Evolutionary conservation across 2,329 filamentous ascomycete genomes (phyloP).

Genomic region (Aspergillus hortae): DNA sequence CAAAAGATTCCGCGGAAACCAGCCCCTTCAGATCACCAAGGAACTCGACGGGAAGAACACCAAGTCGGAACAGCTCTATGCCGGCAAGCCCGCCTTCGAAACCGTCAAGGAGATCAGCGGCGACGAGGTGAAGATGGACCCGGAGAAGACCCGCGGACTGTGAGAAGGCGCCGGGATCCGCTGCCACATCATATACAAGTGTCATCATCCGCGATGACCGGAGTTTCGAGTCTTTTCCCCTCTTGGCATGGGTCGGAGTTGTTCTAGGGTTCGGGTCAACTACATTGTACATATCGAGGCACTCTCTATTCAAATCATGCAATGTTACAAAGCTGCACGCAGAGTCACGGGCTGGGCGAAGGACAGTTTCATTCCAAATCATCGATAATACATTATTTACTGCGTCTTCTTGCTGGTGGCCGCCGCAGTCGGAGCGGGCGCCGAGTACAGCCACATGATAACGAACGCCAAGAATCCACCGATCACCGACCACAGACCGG

Average conservation of each 20-base stretch:
- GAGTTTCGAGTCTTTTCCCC: slow-evolving; percentile 3
- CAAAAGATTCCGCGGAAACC: slow-evolving; percentile 93
- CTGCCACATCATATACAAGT: no score
- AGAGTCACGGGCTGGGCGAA: neutral
- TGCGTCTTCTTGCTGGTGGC: slow-evolving; percentile 48
- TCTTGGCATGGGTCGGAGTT: slow-evolving; percentile 19
- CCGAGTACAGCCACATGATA: slow-evolving; percentile 79
- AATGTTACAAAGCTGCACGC: neutral
- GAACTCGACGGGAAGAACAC: slow-evolving; percentile 52
- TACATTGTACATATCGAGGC: slow-evolving; percentile 11
- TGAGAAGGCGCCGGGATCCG: slow-evolving; percentile 15
- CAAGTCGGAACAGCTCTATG: slow-evolving; percentile 69
- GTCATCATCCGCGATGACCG: neutral
- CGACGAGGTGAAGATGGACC: slow-evolving; percentile 56
- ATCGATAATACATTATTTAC: slow-evolving; percentile 27
- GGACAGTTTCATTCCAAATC: slow-evolving; percentile 15
- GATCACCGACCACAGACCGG: slow-evolving; percentile 79
- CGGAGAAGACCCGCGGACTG: slow-evolving; percentile 46
- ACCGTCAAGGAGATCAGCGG: slow-evolving; percentile 64
- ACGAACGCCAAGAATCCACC: slow-evolving; percentile 82
- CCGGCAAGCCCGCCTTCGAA: slow-evolving; percentile 68
- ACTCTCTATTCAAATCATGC: neutral
- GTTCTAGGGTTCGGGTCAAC: slow-evolving; percentile 1
- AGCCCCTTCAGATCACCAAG: slow-evolving; percentile 70
- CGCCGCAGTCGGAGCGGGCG: slow-evolving; percentile 42